Conservation (phyloP, 2,329 filamentous ascomycete genomes). For the Bipolaris bicolor region DNA sequence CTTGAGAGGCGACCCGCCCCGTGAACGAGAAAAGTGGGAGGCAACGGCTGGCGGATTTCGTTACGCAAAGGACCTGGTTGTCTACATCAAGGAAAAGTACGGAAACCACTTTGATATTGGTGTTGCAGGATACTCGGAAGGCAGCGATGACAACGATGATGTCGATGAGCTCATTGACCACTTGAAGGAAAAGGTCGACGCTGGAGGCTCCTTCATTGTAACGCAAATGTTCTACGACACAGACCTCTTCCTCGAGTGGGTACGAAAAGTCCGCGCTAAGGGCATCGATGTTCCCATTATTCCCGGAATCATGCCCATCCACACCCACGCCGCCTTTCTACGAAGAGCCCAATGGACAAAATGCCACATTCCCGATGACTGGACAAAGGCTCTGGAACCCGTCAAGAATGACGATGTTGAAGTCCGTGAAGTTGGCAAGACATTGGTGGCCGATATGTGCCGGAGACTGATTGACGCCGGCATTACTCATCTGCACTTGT, state of each 20-base stretch:
- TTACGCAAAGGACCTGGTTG: constrained; percentile 90
- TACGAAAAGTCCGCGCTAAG: constrained; percentile 79
- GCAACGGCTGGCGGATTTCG: constrained; percentile 84
- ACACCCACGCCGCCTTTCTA: constrained; percentile 91
- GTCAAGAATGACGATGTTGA: constrained; percentile 96
- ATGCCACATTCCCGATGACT: constrained; percentile 79
- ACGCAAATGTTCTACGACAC: constrained; percentile 99
- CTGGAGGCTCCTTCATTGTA: constrained; percentile 90
- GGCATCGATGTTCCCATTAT: constrained; percentile 86
- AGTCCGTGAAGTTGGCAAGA: constrained; percentile 87
- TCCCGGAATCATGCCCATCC: constrained; percentile 90
- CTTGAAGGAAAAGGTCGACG: constrained; percentile 95
- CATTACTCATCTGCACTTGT: constrained; percentile 89
- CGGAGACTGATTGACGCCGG: constrained; percentile 81
- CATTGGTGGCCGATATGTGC: constrained; percentile 87
- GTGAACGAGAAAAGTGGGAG: constrained; percentile 93
- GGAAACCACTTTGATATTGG: constrained; percentile 96
- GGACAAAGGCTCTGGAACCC: constrained; percentile 82
- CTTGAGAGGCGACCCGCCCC: constrained; percentile 87
- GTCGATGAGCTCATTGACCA: constrained; percentile 86
- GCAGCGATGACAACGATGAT: constrained; percentile 89
- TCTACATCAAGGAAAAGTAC: constrained; percentile 79
- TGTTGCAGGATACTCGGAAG: constrained; percentile 95
- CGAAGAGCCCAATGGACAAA: constrained; percentile 91
- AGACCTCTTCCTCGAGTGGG: constrained; percentile 93